Evolutionary conservation across 108 stramenopile species (phyloP).

Genomic region (Asterionellopsis glacialis): DNA sequence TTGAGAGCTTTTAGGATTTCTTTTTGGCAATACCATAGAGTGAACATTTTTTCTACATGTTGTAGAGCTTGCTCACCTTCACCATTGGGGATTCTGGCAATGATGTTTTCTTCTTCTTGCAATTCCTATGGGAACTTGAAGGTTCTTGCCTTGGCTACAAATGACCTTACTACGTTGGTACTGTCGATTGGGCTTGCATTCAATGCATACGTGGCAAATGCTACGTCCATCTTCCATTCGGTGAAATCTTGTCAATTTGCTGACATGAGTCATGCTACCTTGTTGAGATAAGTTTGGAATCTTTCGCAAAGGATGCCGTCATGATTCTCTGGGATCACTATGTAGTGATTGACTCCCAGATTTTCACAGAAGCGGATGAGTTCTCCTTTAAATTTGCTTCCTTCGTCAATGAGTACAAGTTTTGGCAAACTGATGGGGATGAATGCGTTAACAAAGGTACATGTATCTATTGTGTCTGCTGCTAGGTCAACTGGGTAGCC

Average conservation of each 20-base stretch:
- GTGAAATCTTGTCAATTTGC: background rate
- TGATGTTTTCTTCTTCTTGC: background rate
- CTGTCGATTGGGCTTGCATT: slow-evolving; percentile 20
- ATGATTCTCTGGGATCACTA: slow-evolving; percentile 16
- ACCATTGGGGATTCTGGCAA: too few species aligned
- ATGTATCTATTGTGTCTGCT: background rate
- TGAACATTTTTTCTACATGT: background rate
- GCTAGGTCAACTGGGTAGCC: background rate
- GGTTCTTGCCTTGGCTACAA: slow-evolving; percentile 18
- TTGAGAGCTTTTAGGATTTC: background rate
- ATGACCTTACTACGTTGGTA: slow-evolving; percentile 13
- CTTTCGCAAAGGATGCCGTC: slow-evolving; percentile 24
- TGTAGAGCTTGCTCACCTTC: background rate
- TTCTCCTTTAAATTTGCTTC: background rate
- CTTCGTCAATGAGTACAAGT: background rate
- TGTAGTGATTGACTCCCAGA: background rate
- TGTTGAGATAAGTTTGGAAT: slow-evolving; percentile 18
- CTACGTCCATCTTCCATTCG: background rate
- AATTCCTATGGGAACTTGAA: slow-evolving; percentile 29
- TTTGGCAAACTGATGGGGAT: background rate
- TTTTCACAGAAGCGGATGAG: background rate
- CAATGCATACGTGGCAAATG: slow-evolving; percentile 17
- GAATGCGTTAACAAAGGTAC: background rate
- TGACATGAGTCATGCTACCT: background rate
- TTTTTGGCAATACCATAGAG: background rate